Conservation (phyloP, 2,329 filamentous ascomycete species). For the Emmonsiellopsis sp. region DNA sequence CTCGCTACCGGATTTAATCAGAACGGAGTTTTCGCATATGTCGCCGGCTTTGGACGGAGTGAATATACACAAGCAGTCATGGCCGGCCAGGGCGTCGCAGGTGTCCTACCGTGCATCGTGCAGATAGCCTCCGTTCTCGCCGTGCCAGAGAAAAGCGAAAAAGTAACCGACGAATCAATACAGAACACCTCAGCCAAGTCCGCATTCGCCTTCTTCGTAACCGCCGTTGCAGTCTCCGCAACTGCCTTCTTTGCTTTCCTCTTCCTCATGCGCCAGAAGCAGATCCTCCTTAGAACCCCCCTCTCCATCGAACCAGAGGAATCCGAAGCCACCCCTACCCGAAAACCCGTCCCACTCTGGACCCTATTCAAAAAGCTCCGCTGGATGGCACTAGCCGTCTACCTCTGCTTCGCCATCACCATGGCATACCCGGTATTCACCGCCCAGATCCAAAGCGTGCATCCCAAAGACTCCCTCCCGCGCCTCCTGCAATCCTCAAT, state of each 20-base stretch:
- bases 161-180: slow-evolving; percentile 22
- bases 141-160: slow-evolving; percentile 41
- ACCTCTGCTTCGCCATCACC: slow-evolving; percentile 70
- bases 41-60: slow-evolving; percentile 69
- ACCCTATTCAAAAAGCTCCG: slow-evolving; percentile 67
- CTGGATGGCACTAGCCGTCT: slow-evolving; percentile 68
- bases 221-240: slow-evolving; percentile 68
- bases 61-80: slow-evolving; percentile 96
- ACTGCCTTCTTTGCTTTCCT: slow-evolving; percentile 64
- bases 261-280: slow-evolving; percentile 55
- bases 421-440: slow-evolving; percentile 98
- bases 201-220: slow-evolving; percentile 85
- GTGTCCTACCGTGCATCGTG: slow-evolving; percentile 77
- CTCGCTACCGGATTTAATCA: slow-evolving; percentile 78
- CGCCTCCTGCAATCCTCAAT: slow-evolving; percentile 59
- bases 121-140: slow-evolving; percentile 77
- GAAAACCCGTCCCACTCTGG: slow-evolving; percentile 50
- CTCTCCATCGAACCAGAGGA: slow-evolving; percentile 38
- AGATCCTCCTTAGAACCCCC: slow-evolving; percentile 6
- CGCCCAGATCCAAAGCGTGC: slow-evolving; percentile 51
- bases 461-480: slow-evolving; percentile 36
- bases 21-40: slow-evolving; percentile 90
- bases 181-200: slow-evolving; percentile 51
- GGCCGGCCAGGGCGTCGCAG: slow-evolving; percentile 85
- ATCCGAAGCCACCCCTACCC: slow-evolving; percentile 15